Evolutionary conservation across 805 yeast genomes (phyloP), one percentile per base, ranked within the genome.

Genomic region (Candida patagonica): DNA sequence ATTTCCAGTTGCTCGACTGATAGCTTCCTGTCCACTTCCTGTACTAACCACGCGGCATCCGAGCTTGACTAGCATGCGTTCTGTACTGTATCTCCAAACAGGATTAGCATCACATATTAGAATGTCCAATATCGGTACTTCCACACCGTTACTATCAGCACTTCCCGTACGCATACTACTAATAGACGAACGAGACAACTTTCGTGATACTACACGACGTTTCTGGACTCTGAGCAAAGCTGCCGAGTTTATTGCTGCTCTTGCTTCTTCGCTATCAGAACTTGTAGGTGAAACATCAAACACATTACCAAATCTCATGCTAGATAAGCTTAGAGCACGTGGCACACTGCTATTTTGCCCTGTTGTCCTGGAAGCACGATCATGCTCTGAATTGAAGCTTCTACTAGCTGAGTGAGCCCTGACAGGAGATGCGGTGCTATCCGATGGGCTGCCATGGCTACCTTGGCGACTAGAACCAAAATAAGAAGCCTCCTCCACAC

Each of bases 51-150:
- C 95, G 9, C 79, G 75, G 61, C 95, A 86, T 1, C 94, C 94
- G 19, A 78, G 55, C 38, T 70, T 67, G 44, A 76, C 84, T 42
- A 89, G 63, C 45, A 78, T 68, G 43, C 70, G 73, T 31, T 76
- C 71, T 21, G 80, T 70, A 10, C 84, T 68, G 52, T 74, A 83
- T 36, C 94, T 62, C 49, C 84, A 78, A 42, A 80, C 80, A 0
- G 95, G 92, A 44, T 84, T 83, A 2, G 92, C 86, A 52, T 86
- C 95, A 59, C 96, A 87, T 10, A 86, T 65, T 34, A 89, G 63
- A 4, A 87, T 78, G 55, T 84, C 88, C 49, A 82, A 58, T 2
- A 57, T 50, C 15, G 62, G 39, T 40, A 42, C 37, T 23, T 37
- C 31, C 9, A 47, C 39, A 6, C 31, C 42, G 9, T n/a, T 26